Conservation (phyloP, 1,139 yeast genomes). For the Geotrichum carabidarum region DNA sequence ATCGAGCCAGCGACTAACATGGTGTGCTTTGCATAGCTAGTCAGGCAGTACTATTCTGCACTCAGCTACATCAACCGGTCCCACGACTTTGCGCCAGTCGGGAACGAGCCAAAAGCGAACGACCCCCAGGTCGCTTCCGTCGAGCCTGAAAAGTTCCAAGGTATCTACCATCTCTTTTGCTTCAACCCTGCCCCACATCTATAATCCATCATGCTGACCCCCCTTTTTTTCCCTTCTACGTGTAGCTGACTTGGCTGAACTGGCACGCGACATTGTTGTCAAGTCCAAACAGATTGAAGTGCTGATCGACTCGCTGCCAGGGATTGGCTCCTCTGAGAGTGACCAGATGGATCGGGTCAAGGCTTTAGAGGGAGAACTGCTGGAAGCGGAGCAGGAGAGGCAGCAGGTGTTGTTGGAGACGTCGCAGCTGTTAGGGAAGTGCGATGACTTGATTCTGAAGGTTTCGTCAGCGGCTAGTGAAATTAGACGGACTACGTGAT, state of each 20-base stretch:
- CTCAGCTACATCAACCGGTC: conserved; percentile 75
- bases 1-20: not conserved
- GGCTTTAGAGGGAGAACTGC: conserved; percentile 59
- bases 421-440: conserved; percentile 57
- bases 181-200: conserved; percentile 24
- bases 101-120: conserved; percentile 48
- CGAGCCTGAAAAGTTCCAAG: conserved; percentile 39
- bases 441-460: conserved; percentile 63
- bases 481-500: conserved; percentile 25
- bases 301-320: conserved; percentile 85
- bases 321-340: conserved; percentile 77
- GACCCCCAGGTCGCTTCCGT: conserved; percentile 46
- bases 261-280: conserved; percentile 76
- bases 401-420: conserved; percentile 57
- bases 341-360: conserved; percentile 65
- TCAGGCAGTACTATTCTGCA: conserved; percentile 89
- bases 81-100: conserved; percentile 54
- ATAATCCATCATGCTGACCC: conserved; percentile 32
- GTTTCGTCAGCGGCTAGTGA: conserved; percentile 51
- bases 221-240: too few species aligned
- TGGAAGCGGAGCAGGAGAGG: conserved; percentile 56
- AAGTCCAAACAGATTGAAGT: conserved; percentile 83
- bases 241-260: conserved; percentile 39
- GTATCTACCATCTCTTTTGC: conserved; percentile 15
- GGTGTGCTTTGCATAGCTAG: conserved; percentile 40